Evolutionary conservation across 2,329 filamentous ascomycete species (phyloP).

Genomic region (Trichophyton rubrum): DNA sequence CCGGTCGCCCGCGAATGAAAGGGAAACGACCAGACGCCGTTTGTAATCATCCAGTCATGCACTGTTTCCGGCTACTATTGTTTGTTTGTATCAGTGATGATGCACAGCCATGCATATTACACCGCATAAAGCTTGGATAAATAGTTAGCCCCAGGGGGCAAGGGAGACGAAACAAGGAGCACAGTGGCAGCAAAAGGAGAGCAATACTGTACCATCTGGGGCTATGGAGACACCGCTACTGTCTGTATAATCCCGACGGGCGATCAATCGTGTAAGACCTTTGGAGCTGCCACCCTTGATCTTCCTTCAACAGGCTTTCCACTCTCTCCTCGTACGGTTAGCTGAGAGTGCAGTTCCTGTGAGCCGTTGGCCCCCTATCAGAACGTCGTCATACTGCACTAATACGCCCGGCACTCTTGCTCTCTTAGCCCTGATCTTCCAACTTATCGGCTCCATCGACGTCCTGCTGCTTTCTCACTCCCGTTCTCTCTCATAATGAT

Average conservation of each 20-base stretch:
- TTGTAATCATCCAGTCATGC: background rate
- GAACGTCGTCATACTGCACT: background rate
- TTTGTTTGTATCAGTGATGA: background rate
- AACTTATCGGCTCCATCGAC: background rate
- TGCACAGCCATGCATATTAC: conserved; percentile 5
- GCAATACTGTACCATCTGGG: background rate
- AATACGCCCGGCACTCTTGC: background rate
- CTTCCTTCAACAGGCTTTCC: background rate
- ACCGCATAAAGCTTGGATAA: conserved; percentile 7
- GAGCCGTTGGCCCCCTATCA: background rate
- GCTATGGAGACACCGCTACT: background rate
- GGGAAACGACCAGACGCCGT: background rate
- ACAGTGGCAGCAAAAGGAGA: background rate
- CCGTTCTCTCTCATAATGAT: background rate
- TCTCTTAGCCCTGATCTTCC: background rate
- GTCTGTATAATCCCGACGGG: background rate
- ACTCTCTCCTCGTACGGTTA: background rate
- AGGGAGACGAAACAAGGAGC: background rate
- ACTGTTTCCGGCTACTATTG: background rate
- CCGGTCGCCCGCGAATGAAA: background rate
- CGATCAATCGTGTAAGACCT: background rate
- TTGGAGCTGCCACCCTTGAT: background rate
- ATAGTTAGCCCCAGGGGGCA: background rate
- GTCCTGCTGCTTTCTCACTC: background rate
- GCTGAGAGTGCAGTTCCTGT: background rate